These are phyloP conservation scores for Aspergillus thermomutatus DNA, from an alignment of 2,329 filamentous ascomycete species.

Conservation along the genomic window DNA sequence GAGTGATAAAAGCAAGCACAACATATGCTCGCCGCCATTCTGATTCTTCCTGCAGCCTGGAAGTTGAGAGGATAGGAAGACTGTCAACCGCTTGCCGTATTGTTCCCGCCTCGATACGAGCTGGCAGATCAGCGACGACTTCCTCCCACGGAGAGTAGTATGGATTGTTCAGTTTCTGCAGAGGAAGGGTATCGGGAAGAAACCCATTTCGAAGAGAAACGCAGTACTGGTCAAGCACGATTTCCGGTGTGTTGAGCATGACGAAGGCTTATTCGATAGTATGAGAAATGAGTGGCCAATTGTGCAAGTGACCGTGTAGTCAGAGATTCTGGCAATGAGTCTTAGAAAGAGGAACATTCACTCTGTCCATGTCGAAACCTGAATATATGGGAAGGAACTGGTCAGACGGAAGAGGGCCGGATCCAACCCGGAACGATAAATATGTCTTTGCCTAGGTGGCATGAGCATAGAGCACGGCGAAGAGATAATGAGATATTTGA, in stretches of 20 bases:
- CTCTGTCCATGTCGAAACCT: background rate
- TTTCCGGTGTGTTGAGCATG: constrained; percentile 25
- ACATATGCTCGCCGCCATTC: constrained; percentile 86
- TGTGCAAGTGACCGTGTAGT: background rate
- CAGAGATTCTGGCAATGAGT: background rate
- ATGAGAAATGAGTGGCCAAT: background rate
- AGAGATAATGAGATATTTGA: background rate
- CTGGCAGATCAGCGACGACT: constrained; percentile 72
- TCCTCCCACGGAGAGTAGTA: constrained; percentile 94
- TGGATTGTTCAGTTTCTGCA: constrained; percentile 70
- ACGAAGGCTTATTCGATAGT: background rate
- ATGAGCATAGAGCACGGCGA: background rate
- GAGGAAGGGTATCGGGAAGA: constrained; percentile 70
- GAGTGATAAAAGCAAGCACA: constrained; percentile 70
- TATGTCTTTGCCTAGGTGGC: background rate
- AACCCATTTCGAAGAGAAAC: constrained; percentile 65
- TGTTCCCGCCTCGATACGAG: constrained; percentile 70
- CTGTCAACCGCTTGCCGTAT: constrained; percentile 71
- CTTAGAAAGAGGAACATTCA: background rate
- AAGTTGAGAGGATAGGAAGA: constrained; percentile 74
- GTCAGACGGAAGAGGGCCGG: background rate
- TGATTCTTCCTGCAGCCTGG: constrained; percentile 69
- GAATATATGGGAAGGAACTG: background rate
- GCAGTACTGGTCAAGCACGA: constrained; percentile 65
- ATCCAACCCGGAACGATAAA: background rate